Evolutionary conservation across 139 green algal genomes (phyloP).

Genomic region (Coelastrella sp.): DNA sequence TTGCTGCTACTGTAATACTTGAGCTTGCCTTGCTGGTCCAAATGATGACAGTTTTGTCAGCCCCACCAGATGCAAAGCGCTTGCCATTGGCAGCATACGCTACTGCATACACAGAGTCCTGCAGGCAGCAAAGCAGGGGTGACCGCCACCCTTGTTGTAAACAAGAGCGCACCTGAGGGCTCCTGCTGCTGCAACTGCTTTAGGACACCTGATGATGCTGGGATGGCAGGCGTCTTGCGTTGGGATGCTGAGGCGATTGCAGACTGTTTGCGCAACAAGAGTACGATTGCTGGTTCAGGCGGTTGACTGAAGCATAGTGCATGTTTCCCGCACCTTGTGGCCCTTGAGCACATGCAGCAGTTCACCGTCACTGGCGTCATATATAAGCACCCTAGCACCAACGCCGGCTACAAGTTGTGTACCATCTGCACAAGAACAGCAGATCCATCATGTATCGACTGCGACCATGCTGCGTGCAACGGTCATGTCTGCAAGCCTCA

Average conservation of each 20-base stretch:
- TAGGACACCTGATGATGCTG: too few species aligned
- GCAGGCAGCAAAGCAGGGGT: background rate
- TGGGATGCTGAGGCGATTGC: too few species aligned
- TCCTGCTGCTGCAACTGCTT: background rate
- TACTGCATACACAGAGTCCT: constrained; percentile 87
- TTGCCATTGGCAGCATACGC: constrained; percentile 86
- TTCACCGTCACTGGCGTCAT: constrained; percentile 81
- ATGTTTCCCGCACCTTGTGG: constrained; percentile 67
- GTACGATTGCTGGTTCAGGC: too few species aligned
- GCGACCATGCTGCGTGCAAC: too few species aligned
- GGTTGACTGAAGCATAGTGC: background rate
- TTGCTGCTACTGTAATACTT: too few species aligned
- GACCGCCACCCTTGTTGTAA: background rate
- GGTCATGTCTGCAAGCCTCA: too few species aligned
- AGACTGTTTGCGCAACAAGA: too few species aligned
- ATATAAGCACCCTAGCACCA: constrained; percentile 83
- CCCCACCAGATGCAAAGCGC: constrained; percentile 87
- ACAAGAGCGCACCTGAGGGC: background rate
- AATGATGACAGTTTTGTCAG: constrained; percentile 92
- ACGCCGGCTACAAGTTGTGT: constrained; percentile 81
- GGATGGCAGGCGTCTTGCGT: too few species aligned
- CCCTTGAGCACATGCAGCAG: constrained; percentile 84
- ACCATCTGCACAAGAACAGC: constrained; percentile 69
- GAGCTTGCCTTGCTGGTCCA: constrained; percentile 83
- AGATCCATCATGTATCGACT: background rate